These are phyloP conservation scores for Epichloe typhina DNA, from an alignment of 2,329 filamentous ascomycete genomes.

Conservation along the genomic window DNA sequence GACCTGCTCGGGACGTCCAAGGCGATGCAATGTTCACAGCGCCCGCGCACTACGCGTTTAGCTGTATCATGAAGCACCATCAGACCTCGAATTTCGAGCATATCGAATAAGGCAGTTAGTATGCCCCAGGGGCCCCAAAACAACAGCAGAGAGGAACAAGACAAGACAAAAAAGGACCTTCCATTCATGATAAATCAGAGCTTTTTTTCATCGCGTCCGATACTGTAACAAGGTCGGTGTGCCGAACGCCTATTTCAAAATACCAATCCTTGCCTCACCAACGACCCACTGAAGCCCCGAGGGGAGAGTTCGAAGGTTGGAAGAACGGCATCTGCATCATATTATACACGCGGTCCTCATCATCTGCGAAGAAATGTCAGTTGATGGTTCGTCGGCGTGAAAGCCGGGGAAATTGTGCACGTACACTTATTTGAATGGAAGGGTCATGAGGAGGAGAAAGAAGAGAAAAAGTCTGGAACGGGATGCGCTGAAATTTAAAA, in stretches of 20 bases:
- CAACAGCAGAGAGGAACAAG: neutral
- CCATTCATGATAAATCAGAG: slow-evolving; percentile 61
- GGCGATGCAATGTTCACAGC: neutral
- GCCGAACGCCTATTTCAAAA: slow-evolving; percentile 98
- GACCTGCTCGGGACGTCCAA: neutral
- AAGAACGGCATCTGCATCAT: slow-evolving; percentile 63
- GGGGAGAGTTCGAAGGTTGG: slow-evolving; percentile 68
- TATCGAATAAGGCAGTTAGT: no score
- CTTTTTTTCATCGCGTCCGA: slow-evolving; percentile 95
- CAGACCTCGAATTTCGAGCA: no score
- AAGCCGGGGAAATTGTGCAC: slow-evolving; percentile 25
- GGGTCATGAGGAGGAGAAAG: slow-evolving; percentile 62
- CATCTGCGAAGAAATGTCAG: slow-evolving; percentile 49
- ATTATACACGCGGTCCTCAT: slow-evolving; percentile 98
- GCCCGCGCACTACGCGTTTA: neutral
- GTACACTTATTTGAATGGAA: slow-evolving; percentile 98
- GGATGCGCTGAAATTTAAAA: slow-evolving; percentile 24
- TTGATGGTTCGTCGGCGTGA: slow-evolving; percentile 15
- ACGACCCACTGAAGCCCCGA: slow-evolving; percentile 80
- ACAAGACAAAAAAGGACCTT: slow-evolving; percentile 11
- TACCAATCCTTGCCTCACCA: slow-evolving; percentile 48
- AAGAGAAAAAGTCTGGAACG: slow-evolving; percentile 28
- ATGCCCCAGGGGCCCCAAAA: neutral
- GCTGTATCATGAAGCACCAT: no score
- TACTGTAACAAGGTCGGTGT: slow-evolving; percentile 93